phyloP scores from a whole-genome alignment of 306 rosid species.

The Glycine soja region DNA sequence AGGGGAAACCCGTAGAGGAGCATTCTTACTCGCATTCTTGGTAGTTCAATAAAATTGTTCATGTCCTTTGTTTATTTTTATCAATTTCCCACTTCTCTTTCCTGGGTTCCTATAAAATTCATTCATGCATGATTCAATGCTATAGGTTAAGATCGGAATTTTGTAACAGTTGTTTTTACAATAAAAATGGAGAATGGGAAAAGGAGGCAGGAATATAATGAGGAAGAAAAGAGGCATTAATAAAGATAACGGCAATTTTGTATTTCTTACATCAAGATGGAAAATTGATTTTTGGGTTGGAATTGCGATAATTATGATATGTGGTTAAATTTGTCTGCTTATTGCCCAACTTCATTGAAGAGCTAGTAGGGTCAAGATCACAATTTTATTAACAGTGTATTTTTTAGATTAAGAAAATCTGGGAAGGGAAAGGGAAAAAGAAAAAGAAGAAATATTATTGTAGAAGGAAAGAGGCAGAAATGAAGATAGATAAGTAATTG shows the following conservation, averaged over 20 bases:
- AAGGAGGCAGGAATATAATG: constrained; percentile 4
- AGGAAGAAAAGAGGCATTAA: neutral
- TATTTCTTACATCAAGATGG: neutral
- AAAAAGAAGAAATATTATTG: no score
- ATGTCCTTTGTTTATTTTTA: neutral
- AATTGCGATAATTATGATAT: neutral
- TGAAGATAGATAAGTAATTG: neutral
- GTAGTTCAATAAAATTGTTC: neutral
- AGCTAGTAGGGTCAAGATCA: no score
- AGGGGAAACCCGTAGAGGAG: neutral
- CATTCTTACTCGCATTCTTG: neutral
- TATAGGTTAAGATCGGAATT: neutral
- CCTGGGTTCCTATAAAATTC: neutral
- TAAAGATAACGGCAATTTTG: neutral
- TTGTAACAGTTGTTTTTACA: neutral
- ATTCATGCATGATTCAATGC: constrained; percentile 1
- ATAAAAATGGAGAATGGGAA: neutral
- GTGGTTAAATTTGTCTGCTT: neutral
- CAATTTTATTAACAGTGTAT: no score
- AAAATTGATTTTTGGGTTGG: constrained; percentile 22
- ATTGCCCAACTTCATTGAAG: neutral
- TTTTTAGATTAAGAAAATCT: no score
- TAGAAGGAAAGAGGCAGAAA: neutral
- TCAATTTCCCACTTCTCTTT: neutral
- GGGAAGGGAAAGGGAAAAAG: no score